Conservation (phyloP, 2,329 filamentous ascomycete genomes). For the Neopestalotiopsis clavispora region DNA sequence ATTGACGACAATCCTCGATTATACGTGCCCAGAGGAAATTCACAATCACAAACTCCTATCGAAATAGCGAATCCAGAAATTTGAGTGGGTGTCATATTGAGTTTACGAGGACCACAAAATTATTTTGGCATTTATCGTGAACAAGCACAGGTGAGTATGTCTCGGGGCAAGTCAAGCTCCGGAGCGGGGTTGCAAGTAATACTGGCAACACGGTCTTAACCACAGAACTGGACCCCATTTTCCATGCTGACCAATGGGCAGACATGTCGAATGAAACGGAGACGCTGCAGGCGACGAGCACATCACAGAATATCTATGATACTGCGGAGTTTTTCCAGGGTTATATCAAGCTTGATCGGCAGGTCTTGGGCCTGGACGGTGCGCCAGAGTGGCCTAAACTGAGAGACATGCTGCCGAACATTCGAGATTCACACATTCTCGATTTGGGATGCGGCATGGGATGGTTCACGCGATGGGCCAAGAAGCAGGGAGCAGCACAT, state of each 20-base stretch:
- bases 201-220: background rate
- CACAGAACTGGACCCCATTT: background rate
- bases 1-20: no score
- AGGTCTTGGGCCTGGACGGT: slow-evolving; percentile 42
- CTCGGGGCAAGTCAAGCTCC: background rate
- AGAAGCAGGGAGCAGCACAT: slow-evolving; percentile 39
- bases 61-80: no score
- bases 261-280: slow-evolving; percentile 7
- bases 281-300: background rate
- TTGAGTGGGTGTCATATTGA: no score
- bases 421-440: slow-evolving; percentile 39
- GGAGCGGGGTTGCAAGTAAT: background rate
- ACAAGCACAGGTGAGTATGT: background rate
- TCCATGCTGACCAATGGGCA: background rate
- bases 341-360: slow-evolving; percentile 47
- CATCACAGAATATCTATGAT: slow-evolving; percentile 11
- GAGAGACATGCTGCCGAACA: slow-evolving; percentile 41
- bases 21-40: no score
- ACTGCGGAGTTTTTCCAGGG: slow-evolving; percentile 44
- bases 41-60: no score
- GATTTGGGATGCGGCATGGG: slow-evolving; percentile 54
- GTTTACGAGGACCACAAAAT: no score
- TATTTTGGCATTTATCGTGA: background rate
- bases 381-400: slow-evolving; percentile 51
- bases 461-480: slow-evolving; percentile 50